Evolutionary conservation across 495 filamentous ascomycete species (phyloP).

Genomic region (Xylaria nigripes): DNA sequence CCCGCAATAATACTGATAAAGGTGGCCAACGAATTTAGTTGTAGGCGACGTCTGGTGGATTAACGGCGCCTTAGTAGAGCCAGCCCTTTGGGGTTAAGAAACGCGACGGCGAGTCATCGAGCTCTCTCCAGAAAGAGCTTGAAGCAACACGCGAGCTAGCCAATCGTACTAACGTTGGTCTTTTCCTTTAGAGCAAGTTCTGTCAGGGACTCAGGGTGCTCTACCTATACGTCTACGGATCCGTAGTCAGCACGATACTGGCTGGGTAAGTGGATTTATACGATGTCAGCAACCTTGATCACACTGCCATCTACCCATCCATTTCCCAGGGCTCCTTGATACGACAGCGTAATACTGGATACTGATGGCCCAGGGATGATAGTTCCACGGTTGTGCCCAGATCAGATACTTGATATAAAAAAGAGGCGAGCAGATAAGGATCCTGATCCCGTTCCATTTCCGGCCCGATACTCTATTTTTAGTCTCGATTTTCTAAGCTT

Average conservation of each 20-base stretch:
- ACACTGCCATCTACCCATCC: neutral
- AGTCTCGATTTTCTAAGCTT: neutral
- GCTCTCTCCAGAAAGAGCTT: neutral
- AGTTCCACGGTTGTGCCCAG: neutral
- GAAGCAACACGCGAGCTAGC: neutral
- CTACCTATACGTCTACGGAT: too few species aligned
- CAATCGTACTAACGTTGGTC: neutral
- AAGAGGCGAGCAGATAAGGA: neutral
- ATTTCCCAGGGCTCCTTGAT: neutral
- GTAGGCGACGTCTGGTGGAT: neutral
- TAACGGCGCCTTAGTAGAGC: neutral
- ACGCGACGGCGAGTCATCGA: neutral
- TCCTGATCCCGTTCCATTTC: neutral
- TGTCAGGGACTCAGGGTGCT: too few species aligned
- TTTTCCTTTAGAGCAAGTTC: neutral
- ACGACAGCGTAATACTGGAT: neutral
- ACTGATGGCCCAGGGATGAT: neutral
- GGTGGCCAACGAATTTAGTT: neutral
- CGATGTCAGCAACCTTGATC: neutral
- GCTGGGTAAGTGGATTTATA: neutral
- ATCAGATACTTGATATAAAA: neutral
- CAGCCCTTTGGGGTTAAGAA: neutral
- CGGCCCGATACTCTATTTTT: neutral
- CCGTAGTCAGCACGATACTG: neutral
- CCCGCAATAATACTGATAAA: neutral